Evolutionary conservation across 805 yeast species (phyloP).

Genomic region (Limtongia smithiae): DNA sequence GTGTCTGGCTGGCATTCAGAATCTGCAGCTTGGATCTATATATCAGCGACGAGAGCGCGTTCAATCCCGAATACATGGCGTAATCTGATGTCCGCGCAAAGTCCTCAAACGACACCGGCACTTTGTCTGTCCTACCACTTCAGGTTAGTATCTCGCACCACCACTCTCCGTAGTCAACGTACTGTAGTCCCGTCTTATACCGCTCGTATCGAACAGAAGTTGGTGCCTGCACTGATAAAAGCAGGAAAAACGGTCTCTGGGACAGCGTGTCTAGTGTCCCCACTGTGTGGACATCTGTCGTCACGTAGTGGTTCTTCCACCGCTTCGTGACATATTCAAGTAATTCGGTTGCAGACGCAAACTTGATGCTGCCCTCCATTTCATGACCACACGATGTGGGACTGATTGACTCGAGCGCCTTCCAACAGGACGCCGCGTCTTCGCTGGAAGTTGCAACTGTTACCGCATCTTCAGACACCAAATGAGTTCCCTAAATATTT

Average conservation of each 20-base stretch:
- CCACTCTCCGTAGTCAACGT: no score
- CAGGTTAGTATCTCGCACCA: no score
- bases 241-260: constrained; percentile 80
- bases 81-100: constrained; percentile 41
- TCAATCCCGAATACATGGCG: constrained; percentile 33
- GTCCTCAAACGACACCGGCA: constrained; percentile 36
- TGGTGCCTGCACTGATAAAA: constrained; percentile 75
- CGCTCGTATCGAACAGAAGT: constrained; percentile 44
- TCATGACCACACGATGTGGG: no score
- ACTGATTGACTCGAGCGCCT: no score
- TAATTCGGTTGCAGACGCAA: constrained; percentile 45
- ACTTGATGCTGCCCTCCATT: constrained; percentile 33
- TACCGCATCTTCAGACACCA: no score
- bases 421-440: no score
- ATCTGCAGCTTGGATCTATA: constrained; percentile 55
- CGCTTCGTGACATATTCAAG: constrained; percentile 59
- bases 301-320: constrained; percentile 63
- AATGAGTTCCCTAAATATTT: no score
- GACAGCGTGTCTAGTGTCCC: constrained; percentile 40
- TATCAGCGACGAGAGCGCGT: constrained; percentile 42
- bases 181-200: constrained; percentile 5
- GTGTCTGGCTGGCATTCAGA: constrained; percentile 47
- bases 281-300: constrained; percentile 50
- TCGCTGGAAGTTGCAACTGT: no score
- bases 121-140: background rate